Evolutionary conservation across 1,139 yeast species (phyloP).

Genomic region (Sugiyamaella novakii): DNA sequence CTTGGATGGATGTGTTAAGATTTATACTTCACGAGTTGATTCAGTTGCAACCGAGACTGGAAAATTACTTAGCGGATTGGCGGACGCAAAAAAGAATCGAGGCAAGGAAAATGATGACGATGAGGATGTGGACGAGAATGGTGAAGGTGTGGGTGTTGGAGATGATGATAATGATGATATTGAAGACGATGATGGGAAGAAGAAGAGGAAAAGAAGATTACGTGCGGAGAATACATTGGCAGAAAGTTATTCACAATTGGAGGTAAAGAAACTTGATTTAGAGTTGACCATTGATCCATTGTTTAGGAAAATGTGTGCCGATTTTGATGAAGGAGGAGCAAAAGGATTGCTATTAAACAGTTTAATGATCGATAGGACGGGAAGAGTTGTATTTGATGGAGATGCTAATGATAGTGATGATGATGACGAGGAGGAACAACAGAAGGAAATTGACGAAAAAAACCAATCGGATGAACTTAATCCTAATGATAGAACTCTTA

Average conservation of each 20-base stretch:
- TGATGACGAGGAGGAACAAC: constrained; percentile 33
- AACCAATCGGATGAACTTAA: constrained; percentile 23
- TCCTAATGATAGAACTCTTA: constrained; percentile 21
- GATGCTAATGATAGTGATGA: constrained; percentile 36
- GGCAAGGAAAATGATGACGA: constrained; percentile 37
- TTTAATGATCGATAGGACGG: constrained; percentile 57
- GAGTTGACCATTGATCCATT: constrained; percentile 84
- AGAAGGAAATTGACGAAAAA: constrained; percentile 25
- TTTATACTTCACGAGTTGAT: constrained; percentile 83
- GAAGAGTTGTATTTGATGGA: constrained; percentile 65
- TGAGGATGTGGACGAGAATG: constrained; percentile 38
- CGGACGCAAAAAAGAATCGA: constrained; percentile 40
- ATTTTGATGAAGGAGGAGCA: constrained; percentile 95
- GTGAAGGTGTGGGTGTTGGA: constrained; percentile 35
- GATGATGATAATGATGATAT: constrained; percentile 35
- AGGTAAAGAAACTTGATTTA: constrained; percentile 69
- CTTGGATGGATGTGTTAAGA: constrained; percentile 82
- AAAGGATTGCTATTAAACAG: constrained; percentile 78
- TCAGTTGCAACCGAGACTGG: constrained; percentile 93
- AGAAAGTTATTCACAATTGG: constrained; percentile 59
- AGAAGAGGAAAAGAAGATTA: constrained; percentile 30
- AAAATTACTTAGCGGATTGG: constrained; percentile 73
- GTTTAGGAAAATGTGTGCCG: constrained; percentile 85
- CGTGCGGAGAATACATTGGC: constrained; percentile 52
- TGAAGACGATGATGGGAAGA: constrained; percentile 24